Conservation (phyloP, 1,139 yeast genomes). For the Kodamaea plutei region DNA sequence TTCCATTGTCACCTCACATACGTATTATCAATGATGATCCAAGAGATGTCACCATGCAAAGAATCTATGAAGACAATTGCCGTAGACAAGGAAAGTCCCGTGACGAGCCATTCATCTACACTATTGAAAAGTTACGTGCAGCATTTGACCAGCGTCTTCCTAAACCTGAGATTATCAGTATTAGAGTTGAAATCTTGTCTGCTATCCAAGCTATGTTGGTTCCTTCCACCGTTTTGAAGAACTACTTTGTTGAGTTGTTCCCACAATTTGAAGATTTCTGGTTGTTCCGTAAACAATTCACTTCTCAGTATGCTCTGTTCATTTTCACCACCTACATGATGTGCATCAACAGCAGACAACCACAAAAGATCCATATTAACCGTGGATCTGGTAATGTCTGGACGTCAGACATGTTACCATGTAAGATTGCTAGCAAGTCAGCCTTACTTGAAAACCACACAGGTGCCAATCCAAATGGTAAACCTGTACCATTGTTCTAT, state of each 20-base stretch:
- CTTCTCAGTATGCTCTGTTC: slow-evolving; percentile 94
- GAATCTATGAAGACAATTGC: slow-evolving; percentile 86
- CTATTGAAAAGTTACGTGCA: slow-evolving; percentile 81
- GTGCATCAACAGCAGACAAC: slow-evolving; percentile 91
- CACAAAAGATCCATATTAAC: slow-evolving; percentile 86
- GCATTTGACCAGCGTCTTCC: slow-evolving; percentile 92
- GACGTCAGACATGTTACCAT: slow-evolving; percentile 95
- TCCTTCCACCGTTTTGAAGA: slow-evolving; percentile 80
- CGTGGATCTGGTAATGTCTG: slow-evolving; percentile 83
- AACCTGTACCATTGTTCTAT: slow-evolving; percentile 83
- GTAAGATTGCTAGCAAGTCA: slow-evolving; percentile 63
- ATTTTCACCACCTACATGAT: slow-evolving; percentile 91
- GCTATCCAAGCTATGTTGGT: slow-evolving; percentile 85
- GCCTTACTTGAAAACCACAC: slow-evolving; percentile 52
- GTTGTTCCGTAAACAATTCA: slow-evolving; percentile 93
- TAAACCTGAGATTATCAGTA: slow-evolving; percentile 84
- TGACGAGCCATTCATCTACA: slow-evolving; percentile 87
- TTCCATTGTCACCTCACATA: slow-evolving; percentile 93
- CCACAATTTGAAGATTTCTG: slow-evolving; percentile 90
- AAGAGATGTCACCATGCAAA: slow-evolving; percentile 75
- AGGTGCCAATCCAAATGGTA: slow-evolving; percentile 8
- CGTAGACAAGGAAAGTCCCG: slow-evolving; percentile 67
- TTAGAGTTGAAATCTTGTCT: slow-evolving; percentile 84
- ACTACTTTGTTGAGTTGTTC: slow-evolving; percentile 59
- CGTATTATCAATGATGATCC: slow-evolving; percentile 85